Base-by-base conservation (phyloP, 331 rosid species). In the Cucumis variabilis region DNA sequence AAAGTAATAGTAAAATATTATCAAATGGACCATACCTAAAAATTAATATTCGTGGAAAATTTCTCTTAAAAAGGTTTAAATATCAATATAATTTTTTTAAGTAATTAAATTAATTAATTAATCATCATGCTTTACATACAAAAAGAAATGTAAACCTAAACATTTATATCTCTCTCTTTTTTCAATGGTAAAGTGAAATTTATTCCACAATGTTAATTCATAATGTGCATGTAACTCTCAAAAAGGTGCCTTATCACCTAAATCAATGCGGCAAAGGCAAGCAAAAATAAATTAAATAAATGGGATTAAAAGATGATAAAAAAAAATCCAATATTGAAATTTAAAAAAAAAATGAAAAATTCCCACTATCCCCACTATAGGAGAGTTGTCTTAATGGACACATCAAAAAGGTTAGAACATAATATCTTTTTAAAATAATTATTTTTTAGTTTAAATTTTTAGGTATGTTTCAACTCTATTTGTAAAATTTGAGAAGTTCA, bases 241-340 rank as follows among this genome's bases (percentile, higher is more conserved):
- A 14, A 74, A 37, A 74, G 48, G 19, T 74, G 58, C 81, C 81
- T 21, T 21, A 21, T 12, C 82, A 75, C 30, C 30, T 11, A 75
- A 23, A 75, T 75, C 16, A 75, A 75, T 4, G 30, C 60, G 60
- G 82, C 82, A 75, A 46, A 75, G 33, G 82, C 82, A 75, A 75
- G 82, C 82, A 75, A 44, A 48, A 41, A 75, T 75, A 75, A 44
- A 33, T 46, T 75, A 75, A 44, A 33, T 46, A 21, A 67, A 67
- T n/a, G 19, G 14, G 58, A 20, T 74, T 37, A 44, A 74, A 41
- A 74, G 81, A 74, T 74, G 11, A 17, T 14, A 44, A 25, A 75
- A 44, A 25, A 75, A 75, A 11, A 44, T 15, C 19, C 19, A 55
- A 58, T 58, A 33, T 58, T 58, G 65, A 58, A 58, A 58, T 7